Evolutionary conservation across 257 asterid species (phyloP).

Genomic region (Nemophila menziesii): DNA sequence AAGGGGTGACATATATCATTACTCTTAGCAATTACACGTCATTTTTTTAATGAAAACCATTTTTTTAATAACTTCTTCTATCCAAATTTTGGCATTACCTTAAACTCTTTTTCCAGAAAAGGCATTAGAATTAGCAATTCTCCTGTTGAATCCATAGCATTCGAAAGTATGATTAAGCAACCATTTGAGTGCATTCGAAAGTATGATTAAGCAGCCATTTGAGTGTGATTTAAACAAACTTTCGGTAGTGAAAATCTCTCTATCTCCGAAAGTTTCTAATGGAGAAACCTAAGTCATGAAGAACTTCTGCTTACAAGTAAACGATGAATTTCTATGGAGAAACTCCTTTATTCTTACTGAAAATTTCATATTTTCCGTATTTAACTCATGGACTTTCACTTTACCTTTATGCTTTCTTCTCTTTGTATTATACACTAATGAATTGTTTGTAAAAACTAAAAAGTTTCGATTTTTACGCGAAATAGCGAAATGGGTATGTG

Average conservation of each 20-base stretch:
- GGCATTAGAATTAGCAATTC: constrained; percentile 53
- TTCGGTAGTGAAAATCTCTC: constrained; percentile 43
- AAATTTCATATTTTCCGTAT: constrained; percentile 22
- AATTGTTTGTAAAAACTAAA: constrained; percentile 19
- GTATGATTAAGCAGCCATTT: constrained; percentile 60
- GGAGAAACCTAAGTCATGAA: constrained; percentile 92
- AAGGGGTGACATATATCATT: too few relatives aligned
- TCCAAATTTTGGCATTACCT: constrained; percentile 37
- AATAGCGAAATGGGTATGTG: constrained; percentile 33
- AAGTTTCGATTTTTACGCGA: constrained; percentile 33
- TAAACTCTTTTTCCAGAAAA: constrained; percentile 42
- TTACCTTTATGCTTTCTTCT: constrained; percentile 23
- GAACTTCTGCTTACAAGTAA: constrained; percentile 44
- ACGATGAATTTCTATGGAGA: constrained; percentile 21
- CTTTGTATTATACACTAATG: constrained; percentile 13
- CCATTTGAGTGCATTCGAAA: too few relatives aligned
- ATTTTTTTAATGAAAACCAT: too few relatives aligned
- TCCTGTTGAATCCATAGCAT: constrained; percentile 54
- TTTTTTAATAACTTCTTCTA: too few relatives aligned
- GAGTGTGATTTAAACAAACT: constrained; percentile 66
- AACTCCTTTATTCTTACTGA: constrained; percentile 50
- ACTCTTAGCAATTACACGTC: too few relatives aligned
- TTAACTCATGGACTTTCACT: constrained; percentile 18
- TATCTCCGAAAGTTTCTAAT: constrained; percentile 39
- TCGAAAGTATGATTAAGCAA: constrained; percentile 48